A percentile compares a stretch with the other conserved stretches of the same genome.
Evolutionary conservation across 2,329 filamentous ascomycete species (phyloP).

Genomic region (Colletotrichum neosansevieriae): DNA sequence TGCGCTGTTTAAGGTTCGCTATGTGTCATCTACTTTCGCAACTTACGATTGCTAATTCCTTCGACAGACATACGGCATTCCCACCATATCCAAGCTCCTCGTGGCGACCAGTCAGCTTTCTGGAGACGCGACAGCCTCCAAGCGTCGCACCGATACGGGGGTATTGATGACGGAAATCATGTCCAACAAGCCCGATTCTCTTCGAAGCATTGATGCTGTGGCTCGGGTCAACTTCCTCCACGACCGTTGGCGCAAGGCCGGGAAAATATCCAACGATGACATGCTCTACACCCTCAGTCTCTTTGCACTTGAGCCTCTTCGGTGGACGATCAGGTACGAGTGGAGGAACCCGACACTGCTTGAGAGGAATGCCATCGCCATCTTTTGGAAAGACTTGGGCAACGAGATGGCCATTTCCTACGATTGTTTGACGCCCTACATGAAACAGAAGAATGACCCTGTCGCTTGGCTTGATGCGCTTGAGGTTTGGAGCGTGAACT

Average conservation of each 20-base stretch:
- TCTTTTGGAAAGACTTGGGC: slow-evolving; percentile 69
- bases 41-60: neutral
- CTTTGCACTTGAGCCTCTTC: slow-evolving; percentile 67
- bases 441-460: slow-evolving; percentile 57
- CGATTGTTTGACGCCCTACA: slow-evolving; percentile 54
- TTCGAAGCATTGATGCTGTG: slow-evolving; percentile 62
- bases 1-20: slow-evolving; percentile 64
- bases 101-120: slow-evolving; percentile 61
- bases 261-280: slow-evolving; percentile 71
- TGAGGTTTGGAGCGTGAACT: slow-evolving; percentile 60
- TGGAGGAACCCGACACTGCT: slow-evolving; percentile 67
- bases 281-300: slow-evolving; percentile 74
- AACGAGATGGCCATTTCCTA: slow-evolving; percentile 67
- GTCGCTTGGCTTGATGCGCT: slow-evolving; percentile 66
- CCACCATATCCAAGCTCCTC: slow-evolving; percentile 63
- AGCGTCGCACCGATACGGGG: slow-evolving; percentile 65
- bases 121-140: slow-evolving; percentile 57
- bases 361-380: slow-evolving; percentile 67
- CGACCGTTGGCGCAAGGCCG: slow-evolving; percentile 64
- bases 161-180: slow-evolving; percentile 63
- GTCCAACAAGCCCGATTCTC: slow-evolving; percentile 55
- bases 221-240: slow-evolving; percentile 76
- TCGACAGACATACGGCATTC: slow-evolving; percentile 62
- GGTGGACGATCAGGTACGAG: slow-evolving; percentile 66
- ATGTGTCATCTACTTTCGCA: slow-evolving; percentile 41